A percentile compares a stretch with the other conserved stretches of the same genome.
Conservation (phyloP, 495 filamentous ascomycete species). For the Xylaria castorea region DNA sequence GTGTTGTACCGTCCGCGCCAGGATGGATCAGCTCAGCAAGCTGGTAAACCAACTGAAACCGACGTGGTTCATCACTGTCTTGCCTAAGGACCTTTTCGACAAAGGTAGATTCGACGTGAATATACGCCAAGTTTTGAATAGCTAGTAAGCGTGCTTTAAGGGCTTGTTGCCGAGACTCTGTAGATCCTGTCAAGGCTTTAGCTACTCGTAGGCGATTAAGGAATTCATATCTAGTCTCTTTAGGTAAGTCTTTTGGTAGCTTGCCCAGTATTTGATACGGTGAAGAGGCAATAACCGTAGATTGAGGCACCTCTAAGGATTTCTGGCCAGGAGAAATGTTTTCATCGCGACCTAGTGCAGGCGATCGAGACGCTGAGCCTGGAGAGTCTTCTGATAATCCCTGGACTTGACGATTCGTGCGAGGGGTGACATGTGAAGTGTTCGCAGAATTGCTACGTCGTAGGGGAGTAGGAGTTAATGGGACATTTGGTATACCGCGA, state of each 20-base stretch:
- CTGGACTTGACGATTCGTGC: constrained; percentile 36
- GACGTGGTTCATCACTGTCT: constrained; percentile 88
- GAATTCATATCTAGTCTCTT: constrained; percentile 79
- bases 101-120: constrained; percentile 79
- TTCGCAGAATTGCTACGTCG: constrained; percentile 53
- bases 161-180: constrained; percentile 73
- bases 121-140: constrained; percentile 89
- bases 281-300: constrained; percentile 64
- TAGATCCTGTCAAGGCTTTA: constrained; percentile 71
- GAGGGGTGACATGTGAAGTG: constrained; percentile 44
- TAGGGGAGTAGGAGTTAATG: constrained; percentile 54
- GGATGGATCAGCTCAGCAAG: constrained; percentile 87
- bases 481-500: constrained; percentile 36
- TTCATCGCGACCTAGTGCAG: constrained; percentile 57
- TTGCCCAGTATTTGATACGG: constrained; percentile 71
- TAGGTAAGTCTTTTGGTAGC: constrained; percentile 70
- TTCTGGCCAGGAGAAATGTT: constrained; percentile 57
- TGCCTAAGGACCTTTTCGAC: constrained; percentile 83
- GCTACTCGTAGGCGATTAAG: constrained; percentile 83
- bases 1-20: constrained; percentile 67
- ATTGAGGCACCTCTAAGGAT: constrained; percentile 73
- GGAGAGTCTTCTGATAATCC: constrained; percentile 50
- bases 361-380: constrained; percentile 36
- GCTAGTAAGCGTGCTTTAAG: constrained; percentile 84
- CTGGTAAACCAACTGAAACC: constrained; percentile 89